A percentile compares a stretch with the other conserved stretches of the same genome.
These are phyloP conservation scores for Nannochloris sp. DNA, from an alignment of 139 green algal species.

Conservation along the genomic window DNA sequence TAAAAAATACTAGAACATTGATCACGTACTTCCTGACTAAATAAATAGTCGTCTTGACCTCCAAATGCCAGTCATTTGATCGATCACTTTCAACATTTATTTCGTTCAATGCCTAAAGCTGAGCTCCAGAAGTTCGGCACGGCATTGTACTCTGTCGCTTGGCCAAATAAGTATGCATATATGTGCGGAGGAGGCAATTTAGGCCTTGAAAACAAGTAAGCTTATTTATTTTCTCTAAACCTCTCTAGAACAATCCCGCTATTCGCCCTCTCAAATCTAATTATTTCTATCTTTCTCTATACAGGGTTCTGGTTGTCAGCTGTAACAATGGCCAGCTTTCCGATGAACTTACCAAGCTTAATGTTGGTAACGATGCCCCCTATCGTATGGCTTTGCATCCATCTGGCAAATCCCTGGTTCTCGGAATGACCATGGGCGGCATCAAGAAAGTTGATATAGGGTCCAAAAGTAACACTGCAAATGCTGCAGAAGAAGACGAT, in stretches of 20 bases:
- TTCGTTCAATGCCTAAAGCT: no score
- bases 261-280: not conserved
- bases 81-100: no score
- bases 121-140: slow-evolving; percentile 7
- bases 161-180: slow-evolving; percentile 17
- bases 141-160: slow-evolving; percentile 2
- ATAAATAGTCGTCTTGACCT: no score
- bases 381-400: slow-evolving; percentile 33
- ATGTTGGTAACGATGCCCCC: slow-evolving; percentile 20
- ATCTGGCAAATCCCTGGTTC: slow-evolving; percentile 9
- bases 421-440: slow-evolving; percentile 19
- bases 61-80: no score
- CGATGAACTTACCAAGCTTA: slow-evolving; percentile 28
- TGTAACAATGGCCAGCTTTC: slow-evolving; percentile 3
- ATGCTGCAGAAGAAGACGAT: not conserved
- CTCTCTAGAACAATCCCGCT: not conserved
- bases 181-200: slow-evolving; percentile 41
- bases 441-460: slow-evolving; percentile 22
- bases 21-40: no score
- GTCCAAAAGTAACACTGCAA: no score
- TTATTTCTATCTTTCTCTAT: not conserved
- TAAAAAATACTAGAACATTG: no score
- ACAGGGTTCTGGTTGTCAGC: slow-evolving; percentile 26
- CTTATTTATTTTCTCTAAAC: not conserved
- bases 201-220: slow-evolving; percentile 49